Percentiles rank a stretch among this genome's conserved stretches.
phyloP scores from a whole-genome alignment of 805 yeast genomes.

The Myxozyma vanderwaltii region DNA sequence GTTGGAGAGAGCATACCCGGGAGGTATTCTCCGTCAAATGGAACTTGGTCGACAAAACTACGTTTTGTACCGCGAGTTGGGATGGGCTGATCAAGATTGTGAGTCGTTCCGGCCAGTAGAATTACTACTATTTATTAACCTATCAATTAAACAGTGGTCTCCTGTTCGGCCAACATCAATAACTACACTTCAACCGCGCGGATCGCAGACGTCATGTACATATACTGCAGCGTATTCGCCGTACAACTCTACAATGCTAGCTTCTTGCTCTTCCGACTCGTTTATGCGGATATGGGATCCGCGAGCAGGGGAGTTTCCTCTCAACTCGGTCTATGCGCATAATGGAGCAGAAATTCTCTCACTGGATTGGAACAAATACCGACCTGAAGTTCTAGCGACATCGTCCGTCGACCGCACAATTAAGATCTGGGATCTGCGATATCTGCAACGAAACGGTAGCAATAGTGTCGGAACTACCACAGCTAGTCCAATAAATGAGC shows the following conservation, averaged over 20 bases:
- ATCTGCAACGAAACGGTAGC: constrained; percentile 40
- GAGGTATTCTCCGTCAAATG: constrained; percentile 76
- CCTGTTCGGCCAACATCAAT: constrained; percentile 62
- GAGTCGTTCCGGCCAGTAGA: constrained; percentile 1
- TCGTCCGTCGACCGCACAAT: constrained; percentile 90
- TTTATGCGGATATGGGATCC: constrained; percentile 80
- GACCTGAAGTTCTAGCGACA: constrained; percentile 75
- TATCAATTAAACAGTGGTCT: constrained; percentile 51
- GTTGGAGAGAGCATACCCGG: constrained; percentile 72
- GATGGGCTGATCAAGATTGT: constrained; percentile 77
- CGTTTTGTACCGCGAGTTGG: constrained; percentile 84
- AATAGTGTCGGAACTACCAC: constrained; percentile 39
- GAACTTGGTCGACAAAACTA: constrained; percentile 67
- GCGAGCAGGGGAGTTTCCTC: constrained; percentile 63
- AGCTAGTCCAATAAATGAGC: constrained; percentile 66
- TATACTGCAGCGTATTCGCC: constrained; percentile 50
- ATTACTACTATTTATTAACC: neutral
- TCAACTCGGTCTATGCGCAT: constrained; percentile 66
- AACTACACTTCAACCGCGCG: constrained; percentile 51
- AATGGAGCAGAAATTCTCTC: constrained; percentile 77
- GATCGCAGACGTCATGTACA: constrained; percentile 33
- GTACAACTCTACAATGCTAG: constrained; percentile 68
- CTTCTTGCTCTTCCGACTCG: constrained; percentile 75
- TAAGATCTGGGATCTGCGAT: constrained; percentile 85
- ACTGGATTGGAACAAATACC: constrained; percentile 90